phyloP scores from a whole-genome alignment of 371 early-diverging fungal species.

The Rhizopus sp. region DNA sequence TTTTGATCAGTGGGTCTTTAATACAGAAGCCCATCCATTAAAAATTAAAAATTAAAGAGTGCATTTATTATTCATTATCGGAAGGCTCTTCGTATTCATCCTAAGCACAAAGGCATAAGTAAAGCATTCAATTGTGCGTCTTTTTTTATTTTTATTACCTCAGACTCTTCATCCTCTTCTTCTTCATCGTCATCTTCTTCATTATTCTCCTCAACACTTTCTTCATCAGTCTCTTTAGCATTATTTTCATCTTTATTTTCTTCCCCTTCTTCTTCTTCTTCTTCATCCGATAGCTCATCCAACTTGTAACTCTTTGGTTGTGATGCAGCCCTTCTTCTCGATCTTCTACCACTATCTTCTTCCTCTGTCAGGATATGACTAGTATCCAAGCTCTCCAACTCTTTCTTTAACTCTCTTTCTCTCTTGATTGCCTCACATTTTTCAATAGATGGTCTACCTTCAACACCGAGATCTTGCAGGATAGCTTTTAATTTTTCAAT shows the following conservation, averaged over 20 bases:
- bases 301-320: conserved; percentile 11
- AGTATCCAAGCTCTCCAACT: conserved; percentile 40
- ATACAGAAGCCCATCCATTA: conserved; percentile 89
- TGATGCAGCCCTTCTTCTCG: conserved; percentile 15
- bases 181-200: conserved; percentile 10
- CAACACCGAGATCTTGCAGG: conserved; percentile 27
- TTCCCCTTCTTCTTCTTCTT: conserved; percentile 24
- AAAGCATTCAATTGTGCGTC: neutral
- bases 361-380: conserved; percentile 33
- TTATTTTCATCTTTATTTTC: conserved; percentile 30
- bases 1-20: conserved; percentile 83
- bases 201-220: conserved; percentile 5
- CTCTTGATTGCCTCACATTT: conserved; percentile 47
- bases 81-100: conserved; percentile 8
- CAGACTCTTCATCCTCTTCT: neutral
- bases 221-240: conserved; percentile 11
- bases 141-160: conserved; percentile 5
- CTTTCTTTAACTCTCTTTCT: conserved; percentile 42
- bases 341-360: conserved; percentile 7
- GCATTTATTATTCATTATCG: conserved; percentile 6
- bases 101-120: neutral
- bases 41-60: conserved; percentile 17
- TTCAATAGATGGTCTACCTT: conserved; percentile 42
- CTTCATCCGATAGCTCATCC: conserved; percentile 21
- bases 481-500: conserved; percentile 21